phyloP scores from a whole-genome alignment of 371 early-diverging fungal species.

The Apophysomyces ossiformis region DNA sequence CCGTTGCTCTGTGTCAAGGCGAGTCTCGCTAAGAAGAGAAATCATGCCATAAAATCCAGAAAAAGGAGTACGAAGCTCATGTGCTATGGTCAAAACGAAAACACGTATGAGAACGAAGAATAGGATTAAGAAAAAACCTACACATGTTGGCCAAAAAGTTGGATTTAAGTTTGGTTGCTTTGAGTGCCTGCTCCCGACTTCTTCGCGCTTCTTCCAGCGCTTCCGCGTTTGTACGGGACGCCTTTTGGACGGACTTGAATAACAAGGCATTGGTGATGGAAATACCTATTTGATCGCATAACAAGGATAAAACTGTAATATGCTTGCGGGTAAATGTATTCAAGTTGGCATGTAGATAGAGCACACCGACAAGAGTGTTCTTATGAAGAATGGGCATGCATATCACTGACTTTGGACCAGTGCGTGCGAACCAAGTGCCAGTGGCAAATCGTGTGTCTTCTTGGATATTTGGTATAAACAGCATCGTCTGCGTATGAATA shows the following conservation, averaged over 20 bases:
- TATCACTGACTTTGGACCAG: slow-evolving; percentile 53
- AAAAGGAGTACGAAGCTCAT: slow-evolving; percentile 59
- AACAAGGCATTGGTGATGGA: slow-evolving; percentile 64
- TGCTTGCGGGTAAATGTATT: slow-evolving; percentile 59
- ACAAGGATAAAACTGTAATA: slow-evolving; percentile 55
- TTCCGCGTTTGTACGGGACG: slow-evolving; percentile 41
- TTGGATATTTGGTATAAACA: slow-evolving; percentile 47
- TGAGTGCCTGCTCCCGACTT: slow-evolving; percentile 48
- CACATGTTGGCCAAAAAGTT: slow-evolving; percentile 68
- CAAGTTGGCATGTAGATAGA: slow-evolving; percentile 61
- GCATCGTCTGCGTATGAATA: slow-evolving; percentile 40
- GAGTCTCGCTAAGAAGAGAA: slow-evolving; percentile 56
- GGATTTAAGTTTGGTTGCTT: slow-evolving; percentile 49
- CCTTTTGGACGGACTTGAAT: slow-evolving; percentile 54
- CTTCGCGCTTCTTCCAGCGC: slow-evolving; percentile 49
- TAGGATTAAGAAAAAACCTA: slow-evolving; percentile 13
- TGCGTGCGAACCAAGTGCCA: slow-evolving; percentile 28
- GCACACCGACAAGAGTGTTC: slow-evolving; percentile 53
- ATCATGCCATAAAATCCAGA: slow-evolving; percentile 67
- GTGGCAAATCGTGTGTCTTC: slow-evolving; percentile 46
- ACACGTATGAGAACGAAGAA: background rate
- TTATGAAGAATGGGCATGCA: slow-evolving; percentile 65
- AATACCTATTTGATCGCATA: slow-evolving; percentile 67
- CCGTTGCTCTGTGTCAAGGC: slow-evolving; percentile 56
- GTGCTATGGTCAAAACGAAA: slow-evolving; percentile 21